Percentiles rank a stretch among this genome's conserved stretches.
These are phyloP conservation scores for Ampelocalamus luodianensis DNA, from an alignment of 176 grass and related monocot species.

Conservation along the genomic window DNA sequence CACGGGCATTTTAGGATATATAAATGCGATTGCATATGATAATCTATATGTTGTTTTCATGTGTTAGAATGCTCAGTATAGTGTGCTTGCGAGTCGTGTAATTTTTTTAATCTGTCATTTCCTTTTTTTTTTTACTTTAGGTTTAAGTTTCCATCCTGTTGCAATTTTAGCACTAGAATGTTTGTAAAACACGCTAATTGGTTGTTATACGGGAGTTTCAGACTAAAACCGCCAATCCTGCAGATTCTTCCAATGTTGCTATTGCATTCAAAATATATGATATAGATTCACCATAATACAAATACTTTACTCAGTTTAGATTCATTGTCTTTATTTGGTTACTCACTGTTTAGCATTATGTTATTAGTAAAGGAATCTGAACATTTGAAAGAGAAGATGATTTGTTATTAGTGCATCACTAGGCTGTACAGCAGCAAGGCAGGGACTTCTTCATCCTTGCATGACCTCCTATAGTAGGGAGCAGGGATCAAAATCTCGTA, in stretches of 20 bases:
- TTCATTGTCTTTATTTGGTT: conserved; percentile 1
- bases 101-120: background rate
- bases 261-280: background rate
- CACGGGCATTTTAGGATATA: background rate
- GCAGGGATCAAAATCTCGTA: too few species aligned
- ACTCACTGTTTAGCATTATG: background rate
- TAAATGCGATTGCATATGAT: background rate
- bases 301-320: conserved; percentile 11
- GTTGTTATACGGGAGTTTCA: background rate
- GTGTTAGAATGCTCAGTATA: background rate
- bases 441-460: background rate
- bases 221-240: conserved; percentile 2
- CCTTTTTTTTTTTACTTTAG: background rate
- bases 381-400: conserved; percentile 2
- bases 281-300: background rate
- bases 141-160: background rate
- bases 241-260: background rate
- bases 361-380: conserved; percentile 12
- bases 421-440: background rate
- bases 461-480: background rate
- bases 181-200: conserved; percentile 10
- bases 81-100: background rate
- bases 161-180: background rate
- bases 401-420: conserved; percentile 14
- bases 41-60: background rate